A percentile compares a stretch with the other conserved stretches of the same genome.
Conservation (phyloP, 768 basidiomycete genomes). For the Phaeotremella fagi region DNA sequence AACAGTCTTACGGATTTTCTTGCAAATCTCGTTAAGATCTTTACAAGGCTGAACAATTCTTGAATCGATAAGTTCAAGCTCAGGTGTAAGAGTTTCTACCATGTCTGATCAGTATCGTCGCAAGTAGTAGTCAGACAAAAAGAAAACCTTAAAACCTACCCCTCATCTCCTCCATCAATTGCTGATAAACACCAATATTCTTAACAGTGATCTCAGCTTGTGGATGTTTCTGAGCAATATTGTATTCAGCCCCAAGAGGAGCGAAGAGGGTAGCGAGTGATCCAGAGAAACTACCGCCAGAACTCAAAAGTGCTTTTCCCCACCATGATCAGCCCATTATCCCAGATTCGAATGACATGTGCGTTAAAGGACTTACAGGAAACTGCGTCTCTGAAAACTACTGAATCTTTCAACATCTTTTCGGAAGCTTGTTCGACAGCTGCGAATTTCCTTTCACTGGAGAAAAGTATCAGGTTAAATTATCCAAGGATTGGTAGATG, state of each 20-base stretch:
- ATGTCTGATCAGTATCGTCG: neutral
- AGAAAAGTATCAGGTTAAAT: neutral
- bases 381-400: constrained; percentile 77
- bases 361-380: constrained; percentile 52
- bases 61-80: constrained; percentile 88
- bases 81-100: constrained; percentile 65
- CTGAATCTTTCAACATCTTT: constrained; percentile 87
- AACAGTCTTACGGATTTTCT: constrained; percentile 85
- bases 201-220: constrained; percentile 69
- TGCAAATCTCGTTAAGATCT: constrained; percentile 80
- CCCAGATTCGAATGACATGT: neutral
- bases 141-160: constrained; percentile 20
- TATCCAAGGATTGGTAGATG: neutral
- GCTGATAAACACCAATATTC: constrained; percentile 68
- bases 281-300: constrained; percentile 48
- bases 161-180: constrained; percentile 75
- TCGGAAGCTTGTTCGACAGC: constrained; percentile 74
- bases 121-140: neutral
- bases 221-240: constrained; percentile 72
- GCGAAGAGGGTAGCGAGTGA: constrained; percentile 49
- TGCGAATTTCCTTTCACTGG: constrained; percentile 63
- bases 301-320: constrained; percentile 44
- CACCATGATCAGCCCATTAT: neutral
- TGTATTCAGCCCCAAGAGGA: constrained; percentile 61
- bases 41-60: constrained; percentile 79